Base-by-base conservation (phyloP, 1,139 yeast genomes). In the Sugiyamaella sp. region DNA sequence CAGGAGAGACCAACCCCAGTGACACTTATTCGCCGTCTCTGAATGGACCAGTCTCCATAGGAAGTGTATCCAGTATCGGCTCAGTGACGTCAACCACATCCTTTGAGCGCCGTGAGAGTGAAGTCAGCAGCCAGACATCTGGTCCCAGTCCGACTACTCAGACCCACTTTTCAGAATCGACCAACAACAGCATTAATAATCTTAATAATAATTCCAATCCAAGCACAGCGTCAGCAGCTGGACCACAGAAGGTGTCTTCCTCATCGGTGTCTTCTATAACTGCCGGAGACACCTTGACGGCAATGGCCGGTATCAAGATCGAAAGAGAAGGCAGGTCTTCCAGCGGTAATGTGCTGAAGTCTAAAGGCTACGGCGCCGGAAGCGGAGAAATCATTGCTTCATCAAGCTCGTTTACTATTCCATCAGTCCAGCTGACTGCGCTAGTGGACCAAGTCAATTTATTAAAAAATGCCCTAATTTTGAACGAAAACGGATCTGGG, bases 401-500 rank as follows among this genome's bases (percentile, higher is more conserved):
- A 12, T 27, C 44, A 19, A 25, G 24, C 14, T 20, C 29, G 3
- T 20, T 52, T 33, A 27, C 40, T 4, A 39, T 53, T n/a, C 56
- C 56, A 10, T 46, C 54, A 1, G 43, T 54, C 16, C 54, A 54
- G 33, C 44, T 51, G 44, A 51, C 43, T 17, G 54, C 57, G 4
- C 37, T 54, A 29, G 47, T 35, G 25, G 57, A 48, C 24, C 54
- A 54, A 16, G 53, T 54, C 19, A 51, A 37, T 19, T 17, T 54
- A 24, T 43, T 54, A 10, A 51, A 51, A 29, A 50, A 51, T 44
- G 57, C 54, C 3, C 38, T 51, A 20, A 43, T 43, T 29, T 19
- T 43, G 20, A 43, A 43, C 19, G 46, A 38, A 12, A 38, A 24
- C 4, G 22, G 38, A 9, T 43, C 38, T 17, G 14, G n/a, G 19